Evolutionary conservation across 345 rosid species (phyloP).

Genomic region (Mallotus nudiflorus): DNA sequence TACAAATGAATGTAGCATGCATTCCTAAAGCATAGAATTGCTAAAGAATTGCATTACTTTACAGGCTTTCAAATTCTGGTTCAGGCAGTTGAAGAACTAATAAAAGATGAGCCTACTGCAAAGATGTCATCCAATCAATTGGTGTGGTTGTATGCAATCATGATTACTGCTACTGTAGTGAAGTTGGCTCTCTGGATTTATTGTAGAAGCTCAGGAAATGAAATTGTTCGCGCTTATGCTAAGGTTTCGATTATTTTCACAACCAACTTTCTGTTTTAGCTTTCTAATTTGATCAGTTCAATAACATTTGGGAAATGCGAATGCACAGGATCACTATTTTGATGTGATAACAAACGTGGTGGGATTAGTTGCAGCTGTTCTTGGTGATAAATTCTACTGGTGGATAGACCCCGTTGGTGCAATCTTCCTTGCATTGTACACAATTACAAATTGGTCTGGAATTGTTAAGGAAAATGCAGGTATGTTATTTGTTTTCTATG

Average conservation of each 20-base stretch:
- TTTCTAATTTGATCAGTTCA: background rate
- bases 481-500: slow-evolving; percentile 17
- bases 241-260: slow-evolving; percentile 42
- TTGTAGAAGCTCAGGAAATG: slow-evolving; percentile 69
- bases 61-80: slow-evolving; percentile 83
- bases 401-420: slow-evolving; percentile 96
- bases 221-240: slow-evolving; percentile 91
- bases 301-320: background rate
- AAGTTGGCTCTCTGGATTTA: slow-evolving; percentile 87
- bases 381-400: slow-evolving; percentile 74
- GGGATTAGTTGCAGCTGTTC: slow-evolving; percentile 77
- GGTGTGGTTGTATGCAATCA: slow-evolving; percentile 70
- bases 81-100: slow-evolving; percentile 64
- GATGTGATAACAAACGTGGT: slow-evolving; percentile 87
- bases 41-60: too few relatives aligned
- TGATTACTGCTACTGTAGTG: slow-evolving; percentile 73
- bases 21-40: background rate
- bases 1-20: background rate
- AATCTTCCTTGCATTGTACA: slow-evolving; percentile 74
- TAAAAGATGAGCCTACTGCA: slow-evolving; percentile 41
- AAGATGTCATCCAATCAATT: slow-evolving; percentile 55
- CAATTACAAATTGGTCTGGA: slow-evolving; percentile 82
- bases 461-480: slow-evolving; percentile 94
- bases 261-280: background rate
- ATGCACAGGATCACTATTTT: slow-evolving; percentile 80